Evolutionary conservation across 306 rosid species (phyloP), one percentile per base, ranked within the genome.

Genomic region (Acacia crassicarpa): DNA sequence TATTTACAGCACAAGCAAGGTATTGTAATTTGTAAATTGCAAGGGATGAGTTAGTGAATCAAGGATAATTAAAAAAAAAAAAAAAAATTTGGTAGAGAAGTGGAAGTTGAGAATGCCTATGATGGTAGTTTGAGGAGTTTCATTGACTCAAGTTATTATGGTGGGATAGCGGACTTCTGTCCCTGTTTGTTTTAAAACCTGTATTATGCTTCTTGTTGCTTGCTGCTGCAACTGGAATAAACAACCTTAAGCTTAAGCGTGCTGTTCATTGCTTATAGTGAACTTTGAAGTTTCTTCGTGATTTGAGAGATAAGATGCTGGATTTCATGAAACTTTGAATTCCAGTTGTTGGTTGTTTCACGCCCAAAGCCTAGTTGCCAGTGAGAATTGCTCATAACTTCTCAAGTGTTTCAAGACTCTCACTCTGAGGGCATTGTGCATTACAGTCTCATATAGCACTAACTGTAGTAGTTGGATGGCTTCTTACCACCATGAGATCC

Each of bases 1-100:
- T 46, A 35, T 69, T 80, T 35, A 22, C 43, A 14, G 38, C 63
- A 35, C 71, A 25, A 70, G 41, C 38, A 56, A 59, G 17, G 4
- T 53, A 6, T 17, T 70, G 23, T 53, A 6, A 35, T 35, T 35
- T 35, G 8, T 35, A 56, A 69, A 43, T 77, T n/a, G 35, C 43
- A 85, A 67, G 56, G 74, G 45, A 76, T 48, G 76, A 35, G 40
- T 35, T 35, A 32, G 43, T 71, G 76, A 62, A 61, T 59, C 3
- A 30, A 20, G 62, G 33, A 75, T 67, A 16, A 19, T 16, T 51
- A 0, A 63, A n/a, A 76, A 45, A 4, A 35, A 4, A n/a, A 72
- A 32, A 0, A 32, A 32, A 30, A 1, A 30, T 14, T 4, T 20
- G 8, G 6, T 65, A 5, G 40, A 11, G 76, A n/a, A 41, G 69